phyloP scores from a whole-genome alignment of 768 basidiomycete genomes.

The Lactarius trivialis region DNA sequence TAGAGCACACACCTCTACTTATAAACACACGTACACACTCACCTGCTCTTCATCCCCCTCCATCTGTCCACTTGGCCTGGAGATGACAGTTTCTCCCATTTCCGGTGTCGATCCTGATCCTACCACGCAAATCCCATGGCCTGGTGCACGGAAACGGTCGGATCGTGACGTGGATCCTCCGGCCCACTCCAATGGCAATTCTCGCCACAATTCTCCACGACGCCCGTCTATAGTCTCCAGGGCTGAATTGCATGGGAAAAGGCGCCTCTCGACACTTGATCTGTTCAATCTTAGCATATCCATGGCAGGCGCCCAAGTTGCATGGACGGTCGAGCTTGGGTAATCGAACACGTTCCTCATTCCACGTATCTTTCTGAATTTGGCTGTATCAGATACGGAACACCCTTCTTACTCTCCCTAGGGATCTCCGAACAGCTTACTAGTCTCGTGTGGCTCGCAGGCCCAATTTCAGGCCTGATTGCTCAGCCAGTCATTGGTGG shows the following conservation, averaged over 20 bases:
- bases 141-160: constrained; percentile 30
- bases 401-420: constrained; percentile 79
- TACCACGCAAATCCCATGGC: constrained; percentile 78
- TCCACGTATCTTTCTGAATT: neutral
- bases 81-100: constrained; percentile 55
- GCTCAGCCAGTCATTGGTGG: constrained; percentile 96
- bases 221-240: constrained; percentile 15
- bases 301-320: constrained; percentile 91
- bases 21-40: neutral
- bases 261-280: constrained; percentile 32
- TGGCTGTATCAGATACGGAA: constrained; percentile 67
- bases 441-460: constrained; percentile 90
- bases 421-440: constrained; percentile 86
- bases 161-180: constrained; percentile 21
- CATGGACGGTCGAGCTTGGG: constrained; percentile 96
- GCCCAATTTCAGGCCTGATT: constrained; percentile 90
- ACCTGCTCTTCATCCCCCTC: neutral
- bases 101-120: constrained; percentile 59
- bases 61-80: neutral
- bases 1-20: neutral
- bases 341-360: constrained; percentile 33
- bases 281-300: constrained; percentile 80
- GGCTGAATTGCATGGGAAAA: constrained; percentile 31
- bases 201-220: neutral
- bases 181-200: neutral